A percentile compares a stretch with the other conserved stretches of the same genome.
Conservation (phyloP, 148 eudicot species). For the Rhododendron williamsianum region DNA sequence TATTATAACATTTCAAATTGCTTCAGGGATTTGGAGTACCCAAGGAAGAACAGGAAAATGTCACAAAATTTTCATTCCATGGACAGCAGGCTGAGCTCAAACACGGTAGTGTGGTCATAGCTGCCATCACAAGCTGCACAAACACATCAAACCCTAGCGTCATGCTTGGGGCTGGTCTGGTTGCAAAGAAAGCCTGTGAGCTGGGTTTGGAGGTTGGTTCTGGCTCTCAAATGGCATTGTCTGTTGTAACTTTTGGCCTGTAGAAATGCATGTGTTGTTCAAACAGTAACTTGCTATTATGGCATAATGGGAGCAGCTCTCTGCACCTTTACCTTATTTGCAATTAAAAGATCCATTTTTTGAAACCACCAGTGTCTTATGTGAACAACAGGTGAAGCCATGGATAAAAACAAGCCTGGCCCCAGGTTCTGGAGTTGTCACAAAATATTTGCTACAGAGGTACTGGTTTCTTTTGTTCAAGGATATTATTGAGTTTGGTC, state of each 20-base stretch:
- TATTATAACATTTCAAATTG: conserved; percentile 6
- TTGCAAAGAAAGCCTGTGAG: conserved; percentile 94
- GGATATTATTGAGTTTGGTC: not conserved
- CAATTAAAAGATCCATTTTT: not conserved
- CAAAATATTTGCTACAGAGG: conserved; percentile 74
- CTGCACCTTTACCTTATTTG: not conserved
- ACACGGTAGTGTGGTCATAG: conserved; percentile 92
- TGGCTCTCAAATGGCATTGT: not conserved
- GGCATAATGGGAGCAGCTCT: not conserved
- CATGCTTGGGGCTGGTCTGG: conserved; percentile 95
- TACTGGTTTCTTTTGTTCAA: conserved; percentile 15
- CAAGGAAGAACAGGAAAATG: conserved; percentile 73
- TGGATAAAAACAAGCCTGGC: conserved; percentile 96
- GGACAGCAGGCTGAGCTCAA: conserved; percentile 84
- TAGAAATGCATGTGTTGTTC: not conserved
- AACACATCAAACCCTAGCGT: conserved; percentile 98
- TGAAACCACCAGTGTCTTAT: not conserved
- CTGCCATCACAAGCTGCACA: conserved; percentile 93
- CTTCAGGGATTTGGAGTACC: conserved; percentile 81
- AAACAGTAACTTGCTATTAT: not conserved
- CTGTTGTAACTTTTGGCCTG: not conserved
- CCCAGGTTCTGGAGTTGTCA: conserved; percentile 94
- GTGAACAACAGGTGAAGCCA: conserved; percentile 65
- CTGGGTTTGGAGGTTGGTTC: conserved; percentile 79
- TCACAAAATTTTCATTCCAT: conserved; percentile 63